Evolutionary conservation across 805 yeast species (phyloP).

Genomic region (Ogataea wickerhamii): DNA sequence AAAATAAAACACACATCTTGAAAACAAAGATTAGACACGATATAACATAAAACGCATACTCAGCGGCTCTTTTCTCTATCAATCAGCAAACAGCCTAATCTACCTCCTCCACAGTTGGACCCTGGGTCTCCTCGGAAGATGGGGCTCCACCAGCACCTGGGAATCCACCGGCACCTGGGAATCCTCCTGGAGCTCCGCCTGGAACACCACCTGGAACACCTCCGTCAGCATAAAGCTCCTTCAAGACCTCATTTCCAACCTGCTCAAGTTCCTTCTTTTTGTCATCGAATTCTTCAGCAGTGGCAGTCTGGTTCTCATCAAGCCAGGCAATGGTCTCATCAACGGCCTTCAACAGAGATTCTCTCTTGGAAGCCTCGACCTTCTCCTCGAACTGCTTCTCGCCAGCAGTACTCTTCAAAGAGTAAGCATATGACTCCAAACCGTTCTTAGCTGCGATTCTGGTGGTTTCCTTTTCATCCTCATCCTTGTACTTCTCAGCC

Average conservation of each 20-base stretch:
- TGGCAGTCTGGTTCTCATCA: constrained; percentile 88
- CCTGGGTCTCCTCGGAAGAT: constrained; percentile 33
- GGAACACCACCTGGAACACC: constrained; percentile 75
- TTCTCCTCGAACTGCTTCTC: constrained; percentile 37
- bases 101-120: constrained; percentile 82
- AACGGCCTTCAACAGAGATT: constrained; percentile 68
- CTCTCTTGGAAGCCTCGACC: constrained; percentile 42
- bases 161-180: constrained; percentile 30
- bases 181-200: constrained; percentile 47
- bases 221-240: constrained; percentile 93
- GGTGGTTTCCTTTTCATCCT: constrained; percentile 56
- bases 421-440: constrained; percentile 55
- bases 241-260: constrained; percentile 93
- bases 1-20: no score
- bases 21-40: no score
- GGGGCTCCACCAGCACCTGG: constrained; percentile 39
- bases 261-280: constrained; percentile 95
- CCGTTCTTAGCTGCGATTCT: constrained; percentile 56
- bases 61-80: neutral
- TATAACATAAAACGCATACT: no score
- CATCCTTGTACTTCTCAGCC: constrained; percentile 60
- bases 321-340: constrained; percentile 83
- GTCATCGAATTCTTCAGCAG: constrained; percentile 88
- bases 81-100: constrained; percentile 45
- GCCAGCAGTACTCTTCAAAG: constrained; percentile 43